phyloP scores from a whole-genome alignment of 2,329 filamentous ascomycete species.

The Fusarium anthophilum region DNA sequence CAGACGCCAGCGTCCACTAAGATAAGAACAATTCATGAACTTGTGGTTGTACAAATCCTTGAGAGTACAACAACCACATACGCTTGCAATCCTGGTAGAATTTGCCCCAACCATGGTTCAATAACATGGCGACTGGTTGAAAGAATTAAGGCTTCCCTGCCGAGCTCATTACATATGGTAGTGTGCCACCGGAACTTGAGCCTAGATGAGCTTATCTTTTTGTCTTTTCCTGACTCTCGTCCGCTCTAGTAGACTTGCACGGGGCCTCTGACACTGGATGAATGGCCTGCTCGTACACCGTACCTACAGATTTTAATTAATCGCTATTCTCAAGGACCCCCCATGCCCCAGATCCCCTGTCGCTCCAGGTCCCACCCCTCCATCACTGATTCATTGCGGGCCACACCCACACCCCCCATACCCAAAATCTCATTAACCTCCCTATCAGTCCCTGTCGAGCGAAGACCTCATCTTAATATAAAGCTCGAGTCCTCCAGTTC shows the following conservation, averaged over 20 bases:
- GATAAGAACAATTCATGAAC: neutral
- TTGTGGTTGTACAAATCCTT: neutral
- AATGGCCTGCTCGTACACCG: neutral
- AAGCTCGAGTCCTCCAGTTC: conserved; percentile 56
- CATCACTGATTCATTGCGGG: conserved; percentile 2
- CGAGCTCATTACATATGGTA: conserved; percentile 8
- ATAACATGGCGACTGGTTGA: conserved; percentile 15
- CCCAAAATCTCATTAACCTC: conserved; percentile 34
- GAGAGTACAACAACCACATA: neutral
- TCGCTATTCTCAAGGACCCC: conserved; percentile 5
- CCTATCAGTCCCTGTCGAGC: conserved; percentile 15
- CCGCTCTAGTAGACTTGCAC: conserved; percentile 4
- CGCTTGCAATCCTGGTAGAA: conserved; percentile 18
- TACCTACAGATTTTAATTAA: conserved; percentile 17
- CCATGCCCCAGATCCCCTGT: conserved; percentile 7
- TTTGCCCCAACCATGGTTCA: conserved; percentile 24
- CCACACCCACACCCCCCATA: conserved; percentile 6
- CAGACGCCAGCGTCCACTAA: neutral
- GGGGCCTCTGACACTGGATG: neutral
- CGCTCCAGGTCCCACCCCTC: conserved; percentile 15
- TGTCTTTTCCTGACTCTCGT: conserved; percentile 5
- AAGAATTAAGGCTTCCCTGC: conserved; percentile 17
- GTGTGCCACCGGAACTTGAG: conserved; percentile 14
- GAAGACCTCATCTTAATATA: conserved; percentile 52
- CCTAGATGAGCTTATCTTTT: conserved; percentile 32